These are phyloP conservation scores for Aspergillus taichungensis DNA, from an alignment of 495 filamentous ascomycete genomes.

Conservation along the genomic window DNA sequence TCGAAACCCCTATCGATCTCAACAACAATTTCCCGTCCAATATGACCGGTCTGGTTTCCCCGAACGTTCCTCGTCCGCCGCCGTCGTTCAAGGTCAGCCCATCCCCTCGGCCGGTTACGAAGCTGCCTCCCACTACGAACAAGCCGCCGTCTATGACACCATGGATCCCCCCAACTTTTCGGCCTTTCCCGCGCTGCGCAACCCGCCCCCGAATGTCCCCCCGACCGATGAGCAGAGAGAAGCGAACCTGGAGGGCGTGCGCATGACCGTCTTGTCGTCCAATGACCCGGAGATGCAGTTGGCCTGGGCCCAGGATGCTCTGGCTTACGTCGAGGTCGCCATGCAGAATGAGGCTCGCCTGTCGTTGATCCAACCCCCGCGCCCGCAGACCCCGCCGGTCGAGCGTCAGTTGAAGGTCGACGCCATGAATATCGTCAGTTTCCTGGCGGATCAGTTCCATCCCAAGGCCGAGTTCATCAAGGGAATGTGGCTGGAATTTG, in stretches of 20 bases:
- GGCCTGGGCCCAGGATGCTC: constrained; percentile 87
- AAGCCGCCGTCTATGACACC: constrained; percentile 34
- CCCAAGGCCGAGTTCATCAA: constrained; percentile 92
- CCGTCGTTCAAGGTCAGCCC: constrained; percentile 24
- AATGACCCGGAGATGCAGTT: constrained; percentile 96
- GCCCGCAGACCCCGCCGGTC: constrained; percentile 70
- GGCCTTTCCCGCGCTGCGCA: constrained; percentile 77
- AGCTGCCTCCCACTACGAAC: constrained; percentile 26
- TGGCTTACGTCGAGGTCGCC: constrained; percentile 81
- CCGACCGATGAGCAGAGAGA: constrained; percentile 93
- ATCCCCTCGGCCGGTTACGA: constrained; percentile 21
- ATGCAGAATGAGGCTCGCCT: constrained; percentile 58
- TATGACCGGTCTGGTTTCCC: constrained; percentile 35
- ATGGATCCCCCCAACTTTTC: constrained; percentile 75
- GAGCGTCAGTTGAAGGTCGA: constrained; percentile 83
- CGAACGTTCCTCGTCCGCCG: constrained; percentile 32
- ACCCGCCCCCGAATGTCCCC: constrained; percentile 80
- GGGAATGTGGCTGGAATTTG: constrained; percentile 97
- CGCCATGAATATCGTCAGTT: constrained; percentile 83
- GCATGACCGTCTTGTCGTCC: constrained; percentile 76
- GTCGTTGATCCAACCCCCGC: constrained; percentile 51
- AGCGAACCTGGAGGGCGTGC: constrained; percentile 71
- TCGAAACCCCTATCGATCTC: constrained; percentile 33
- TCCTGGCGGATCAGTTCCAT: constrained; percentile 84
- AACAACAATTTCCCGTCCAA: constrained; percentile 29